A percentile compares a stretch with the other conserved stretches of the same genome.
Evolutionary conservation across 441 rosid species (phyloP).

Genomic region (Gossypium trilobum): DNA sequence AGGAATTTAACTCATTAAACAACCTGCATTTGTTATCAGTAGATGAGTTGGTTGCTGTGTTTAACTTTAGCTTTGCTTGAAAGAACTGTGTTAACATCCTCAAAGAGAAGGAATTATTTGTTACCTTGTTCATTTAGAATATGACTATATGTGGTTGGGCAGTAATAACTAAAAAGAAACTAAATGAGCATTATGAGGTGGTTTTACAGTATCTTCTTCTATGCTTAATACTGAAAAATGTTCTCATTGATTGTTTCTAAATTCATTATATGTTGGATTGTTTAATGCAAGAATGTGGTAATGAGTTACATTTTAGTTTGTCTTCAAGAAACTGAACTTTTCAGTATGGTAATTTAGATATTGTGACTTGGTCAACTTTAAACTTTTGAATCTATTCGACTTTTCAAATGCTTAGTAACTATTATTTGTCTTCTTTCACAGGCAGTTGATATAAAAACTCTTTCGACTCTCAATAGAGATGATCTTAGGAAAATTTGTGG

Average conservation of each 20-base stretch:
- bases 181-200: not conserved
- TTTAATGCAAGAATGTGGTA: not conserved
- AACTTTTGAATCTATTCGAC: not conserved
- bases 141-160: not conserved
- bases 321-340: not conserved
- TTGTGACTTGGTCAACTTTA: not conserved
- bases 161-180: not conserved
- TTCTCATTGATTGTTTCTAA: not conserved
- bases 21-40: not conserved
- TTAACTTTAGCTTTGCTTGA: not conserved
- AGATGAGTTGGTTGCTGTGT: not conserved
- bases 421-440: slow-evolving; percentile 21
- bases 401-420: not conserved
- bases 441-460: slow-evolving; percentile 86
- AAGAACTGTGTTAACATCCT: not conserved
- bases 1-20: not conserved
- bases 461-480: slow-evolving; percentile 72
- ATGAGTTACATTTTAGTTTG: not conserved
- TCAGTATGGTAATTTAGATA: not conserved
- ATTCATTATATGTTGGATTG: not conserved
- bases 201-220: not conserved
- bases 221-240: not conserved
- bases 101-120: not conserved
- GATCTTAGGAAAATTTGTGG: slow-evolving; percentile 92
- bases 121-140: not conserved